Base-by-base conservation (phyloP, 1,284 basidiomycete species). In the Moesziomyces sp. region DNA sequence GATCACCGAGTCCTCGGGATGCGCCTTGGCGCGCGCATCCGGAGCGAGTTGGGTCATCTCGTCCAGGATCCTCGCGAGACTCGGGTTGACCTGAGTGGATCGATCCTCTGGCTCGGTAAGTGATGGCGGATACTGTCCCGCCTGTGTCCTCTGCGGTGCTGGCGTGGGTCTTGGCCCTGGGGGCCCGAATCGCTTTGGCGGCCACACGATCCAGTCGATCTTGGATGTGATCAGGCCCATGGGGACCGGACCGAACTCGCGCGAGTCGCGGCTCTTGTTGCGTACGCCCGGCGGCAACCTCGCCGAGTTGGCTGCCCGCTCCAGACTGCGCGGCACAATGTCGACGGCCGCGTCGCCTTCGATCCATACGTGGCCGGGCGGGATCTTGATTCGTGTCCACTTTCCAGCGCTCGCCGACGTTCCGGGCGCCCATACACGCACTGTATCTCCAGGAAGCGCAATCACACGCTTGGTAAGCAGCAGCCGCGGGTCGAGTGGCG, bases 381-480 rank as follows among this genome's bases (percentile, higher is more conserved):
- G 82, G 5, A 82, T 67, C 35, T 74, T 67, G 58, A 80, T 63
- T 18, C 61, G 47, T 4, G 60, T 61, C 72, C 75, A 79, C 35
- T 58, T 61, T 18, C 58, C 64, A 1, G 18, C 51, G 18, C 55
- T 23, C 45, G 46, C 47, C 24, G 44, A 16, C 46, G 43, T 7
- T 1, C 24, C 46, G 0, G 68, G 68, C 0, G 65, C 63, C 73
- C 73, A 79, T 0, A 86, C 86, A 14, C 83, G 73, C 48, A 87
- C 86, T 1, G 87, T 77, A 68, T 88, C 87, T n/a, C 87, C 87
- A 52, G 86, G 86, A 8, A 88, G 78, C 11, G 86, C 88, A 44
- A 88, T 80, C 48, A 88, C 86, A 1, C 88, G 85, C 67, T 88
- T 88, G 11, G 86, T 87, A n/a, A 87, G 83, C 11, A 88, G 76